Evolutionary conservation across 805 yeast species (phyloP).

Genomic region (Kluyveromyces nonfermentans): DNA sequence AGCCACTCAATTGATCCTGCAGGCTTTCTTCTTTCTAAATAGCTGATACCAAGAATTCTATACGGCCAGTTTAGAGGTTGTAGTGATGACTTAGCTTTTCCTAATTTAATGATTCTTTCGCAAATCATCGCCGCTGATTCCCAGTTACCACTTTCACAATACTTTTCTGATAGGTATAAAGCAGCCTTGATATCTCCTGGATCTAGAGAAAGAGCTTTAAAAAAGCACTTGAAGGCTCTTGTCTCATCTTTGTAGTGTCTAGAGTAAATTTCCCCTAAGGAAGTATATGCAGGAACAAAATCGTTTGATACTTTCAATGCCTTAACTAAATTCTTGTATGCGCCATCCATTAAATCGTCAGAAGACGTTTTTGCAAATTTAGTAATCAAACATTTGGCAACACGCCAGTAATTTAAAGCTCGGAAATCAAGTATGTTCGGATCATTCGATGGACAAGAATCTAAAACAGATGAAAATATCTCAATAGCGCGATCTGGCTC

Average conservation of each 20-base stretch:
- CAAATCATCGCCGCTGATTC: conserved; percentile 70
- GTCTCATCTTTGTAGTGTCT: conserved; percentile 46
- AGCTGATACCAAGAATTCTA: conserved; percentile 72
- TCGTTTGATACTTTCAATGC: conserved; percentile 56
- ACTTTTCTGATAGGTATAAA: conserved; percentile 56
- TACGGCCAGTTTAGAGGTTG: conserved; percentile 70
- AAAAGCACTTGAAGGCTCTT: conserved; percentile 78
- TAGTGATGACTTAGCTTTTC: conserved; percentile 44
- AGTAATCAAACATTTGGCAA: conserved; percentile 54
- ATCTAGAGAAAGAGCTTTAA: conserved; percentile 83
- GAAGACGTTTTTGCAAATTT: conserved; percentile 21
- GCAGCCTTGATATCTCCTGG: conserved; percentile 70
- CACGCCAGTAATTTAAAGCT: conserved; percentile 60
- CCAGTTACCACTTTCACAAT: conserved; percentile 70
- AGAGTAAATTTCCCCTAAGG: conserved; percentile 67
- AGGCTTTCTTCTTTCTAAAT: conserved; percentile 61
- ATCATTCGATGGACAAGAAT: conserved; percentile 40
- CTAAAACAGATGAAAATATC: conserved; percentile 19
- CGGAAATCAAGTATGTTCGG: conserved; percentile 43
- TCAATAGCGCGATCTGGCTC: conserved; percentile 39
- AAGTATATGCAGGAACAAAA: conserved; percentile 72
- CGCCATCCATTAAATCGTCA: conserved; percentile 30
- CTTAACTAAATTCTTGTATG: conserved; percentile 49
- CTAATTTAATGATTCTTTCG: conserved; percentile 53
- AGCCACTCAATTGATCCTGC: conserved; percentile 80